A percentile compares a stretch with the other conserved stretches of the same genome.
These are phyloP conservation scores for Xylaria grammica DNA, from an alignment of 495 filamentous ascomycete genomes.

Conservation along the genomic window DNA sequence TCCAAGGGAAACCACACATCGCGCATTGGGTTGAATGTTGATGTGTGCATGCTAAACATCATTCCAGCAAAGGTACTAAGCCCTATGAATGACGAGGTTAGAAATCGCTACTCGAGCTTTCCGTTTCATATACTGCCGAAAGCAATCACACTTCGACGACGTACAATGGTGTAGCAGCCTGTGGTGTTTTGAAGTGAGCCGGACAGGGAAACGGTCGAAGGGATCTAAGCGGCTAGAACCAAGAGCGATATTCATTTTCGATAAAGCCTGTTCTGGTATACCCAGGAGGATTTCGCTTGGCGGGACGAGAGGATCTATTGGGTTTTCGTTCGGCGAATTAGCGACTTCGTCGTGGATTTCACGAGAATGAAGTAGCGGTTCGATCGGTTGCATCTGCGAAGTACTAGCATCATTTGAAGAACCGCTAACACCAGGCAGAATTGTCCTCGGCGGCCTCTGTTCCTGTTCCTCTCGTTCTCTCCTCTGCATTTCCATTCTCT, in stretches of 20 bases:
- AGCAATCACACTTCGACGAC: not conserved
- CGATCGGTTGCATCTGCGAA: not conserved
- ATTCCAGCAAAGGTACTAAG: constrained; percentile 12
- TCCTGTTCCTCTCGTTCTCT: constrained; percentile 10
- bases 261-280: constrained; percentile 11
- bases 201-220: constrained; percentile 11
- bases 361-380: not conserved
- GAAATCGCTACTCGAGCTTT: not conserved
- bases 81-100: not conserved
- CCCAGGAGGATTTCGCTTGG: not conserved
- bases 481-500: constrained; percentile 11
- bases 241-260: constrained; percentile 8
- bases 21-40: constrained; percentile 16
- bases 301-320: not conserved
- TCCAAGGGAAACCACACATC: constrained; percentile 17
- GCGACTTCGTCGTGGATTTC: not conserved
- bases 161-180: constrained; percentile 14
- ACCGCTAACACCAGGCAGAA: not conserved
- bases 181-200: constrained; percentile 10
- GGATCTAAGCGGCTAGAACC: constrained; percentile 9
- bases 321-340: not conserved
- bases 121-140: not conserved
- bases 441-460: constrained; percentile 1
- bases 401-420: not conserved
- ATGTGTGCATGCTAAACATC: constrained; percentile 8